Evolutionary conservation across 768 basidiomycete genomes (phyloP), one percentile per base, ranked within the genome.

Genomic region (Serpula lacrymans): DNA sequence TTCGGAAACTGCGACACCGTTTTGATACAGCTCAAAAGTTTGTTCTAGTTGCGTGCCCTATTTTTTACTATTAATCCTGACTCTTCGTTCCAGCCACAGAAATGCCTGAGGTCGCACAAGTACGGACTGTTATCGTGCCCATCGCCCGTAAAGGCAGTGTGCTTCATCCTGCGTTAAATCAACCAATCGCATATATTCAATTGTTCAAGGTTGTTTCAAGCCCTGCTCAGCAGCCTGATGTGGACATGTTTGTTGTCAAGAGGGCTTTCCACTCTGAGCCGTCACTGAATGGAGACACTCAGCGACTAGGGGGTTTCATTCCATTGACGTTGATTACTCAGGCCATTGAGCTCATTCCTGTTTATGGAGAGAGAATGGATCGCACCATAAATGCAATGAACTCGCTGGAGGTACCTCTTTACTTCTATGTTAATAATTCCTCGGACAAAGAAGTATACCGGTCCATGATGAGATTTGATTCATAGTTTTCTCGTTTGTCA

Each of bases 1-100:
- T 14, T 16, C 10, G 38, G 43, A 18, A 45, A 45, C 11, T 39
- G 43, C n/a, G 29, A 40, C 23, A 35, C 31, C 2, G 37, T 45
- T n/a, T 23, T 45, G 1, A 8, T 45, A 32, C 44, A 1, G 36
- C n/a, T n/a, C n/a, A n/a, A n/a, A n/a, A n/a, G n/a, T n/a, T n/a
- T n/a, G n/a, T n/a, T n/a, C n/a, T n/a, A n/a, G n/a, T n/a, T n/a
- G n/a, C n/a, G n/a, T n/a, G n/a, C n/a, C n/a, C n/a, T n/a, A n/a
- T n/a, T n/a, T n/a, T n/a, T n/a, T n/a, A n/a, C n/a, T n/a, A n/a
- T n/a, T n/a, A n/a, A n/a, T n/a, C n/a, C n/a, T n/a, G n/a, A n/a
- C n/a, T n/a, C n/a, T n/a, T n/a, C n/a, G n/a, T n/a, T n/a, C n/a
- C n/a, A n/a, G n/a, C n/a, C n/a, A n/a, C 27, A 28, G 27, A n/a